Base-by-base conservation (phyloP, 768 basidiomycete genomes). In the Leccinum fibrillosum region DNA sequence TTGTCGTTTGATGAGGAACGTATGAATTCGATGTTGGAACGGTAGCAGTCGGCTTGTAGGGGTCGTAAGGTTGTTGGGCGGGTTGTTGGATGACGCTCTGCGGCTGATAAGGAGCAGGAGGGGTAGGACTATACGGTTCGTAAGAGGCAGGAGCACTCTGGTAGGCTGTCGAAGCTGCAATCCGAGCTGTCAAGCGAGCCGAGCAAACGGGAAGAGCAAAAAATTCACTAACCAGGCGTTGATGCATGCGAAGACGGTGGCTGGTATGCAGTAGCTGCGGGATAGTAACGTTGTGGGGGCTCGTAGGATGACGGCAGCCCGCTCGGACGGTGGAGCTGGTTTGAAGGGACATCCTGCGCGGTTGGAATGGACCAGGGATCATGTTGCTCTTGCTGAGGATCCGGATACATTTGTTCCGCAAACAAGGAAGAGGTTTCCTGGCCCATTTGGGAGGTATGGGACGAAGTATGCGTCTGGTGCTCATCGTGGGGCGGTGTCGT, bases 371-470 rank as follows among this genome's bases (percentile, higher is more conserved):
- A 62, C 72, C 71, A 74, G 5, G 67, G 35, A 19, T 69, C 71
- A 23, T 53, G 64, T 48, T 63, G 67, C 32, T 64, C 72, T 48
- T 54, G 62, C 30, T 68, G 64, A 54, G 62, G 45, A 45, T 66
- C 63, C 44, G 70, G 66, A 55, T 71, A 70, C 55, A 73, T 64
- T 53, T 67, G 64, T 42, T 74, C 66, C n/a, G 75, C 65, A 52
- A 81, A 77, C 42, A 73, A 74, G 61, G 76, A 78, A 10, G 73
- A 75, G 34, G 73, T 58, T 19, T 75, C 69, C 55, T 74, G 74
- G 19, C 73, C 72, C 73, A 75, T 70, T 53, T 64, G 64, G 54
- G 49, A 56, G 52, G 65, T 51, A 66, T 62, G 58, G 53, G 70
- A 64, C n/a, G 65, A 62, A 54, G 59, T 56, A 50, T 64, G 66